Evolutionary conservation across 2,329 filamentous ascomycete species (phyloP), one percentile per base, ranked within the genome.

Genomic region (Corynespora cassiicola): DNA sequence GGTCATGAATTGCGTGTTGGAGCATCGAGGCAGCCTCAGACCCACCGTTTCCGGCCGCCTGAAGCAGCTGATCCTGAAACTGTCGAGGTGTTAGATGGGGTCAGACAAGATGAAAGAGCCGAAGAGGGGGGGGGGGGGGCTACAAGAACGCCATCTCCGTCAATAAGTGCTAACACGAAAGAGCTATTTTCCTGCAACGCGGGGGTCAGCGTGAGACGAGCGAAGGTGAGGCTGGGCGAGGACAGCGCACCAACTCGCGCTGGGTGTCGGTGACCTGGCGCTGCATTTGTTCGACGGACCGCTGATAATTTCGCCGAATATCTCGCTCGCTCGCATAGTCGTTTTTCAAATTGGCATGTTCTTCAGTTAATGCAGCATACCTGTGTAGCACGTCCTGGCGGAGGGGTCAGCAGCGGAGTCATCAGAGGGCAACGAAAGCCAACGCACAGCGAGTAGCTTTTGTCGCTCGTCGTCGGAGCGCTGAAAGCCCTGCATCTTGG

Each of bases 81-180:
- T 73, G 35, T 23, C 5, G 5, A 19, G 9, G 23, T 12, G 21
- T 46, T 36, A 43, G 22, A 18, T 35, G 29, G 31, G 29, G 8
- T 26, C 24, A 28, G 8, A 16, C 7, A 7, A 25, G 14, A 22
- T 27, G 4, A 3, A 14, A 31, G 16, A 15, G 26, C n/a, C 14
- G 27, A 8, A 7, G 19, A 19, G 9, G 9, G 11, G 17, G 9
- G 21, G 20, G 24, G 9, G 8, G 14, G 29, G 26, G 17, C 57
- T 55, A 73, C 71, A 35, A 73, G 63, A 47, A 71, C 72, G 16
- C 73, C 74, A 57, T 77, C 74, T n/a, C 74, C 74, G 56, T 77
- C 74, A 30, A 77, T 71, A 30, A 76, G 54, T 24, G 65, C 71
- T 52, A 75, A 53, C 9, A 72, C 70, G 42, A 76, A 76, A 12